Evolutionary conservation across 2,329 filamentous ascomycete species (phyloP), one percentile per base, ranked within the genome.

Genomic region (Calonectria henricotiae): DNA sequence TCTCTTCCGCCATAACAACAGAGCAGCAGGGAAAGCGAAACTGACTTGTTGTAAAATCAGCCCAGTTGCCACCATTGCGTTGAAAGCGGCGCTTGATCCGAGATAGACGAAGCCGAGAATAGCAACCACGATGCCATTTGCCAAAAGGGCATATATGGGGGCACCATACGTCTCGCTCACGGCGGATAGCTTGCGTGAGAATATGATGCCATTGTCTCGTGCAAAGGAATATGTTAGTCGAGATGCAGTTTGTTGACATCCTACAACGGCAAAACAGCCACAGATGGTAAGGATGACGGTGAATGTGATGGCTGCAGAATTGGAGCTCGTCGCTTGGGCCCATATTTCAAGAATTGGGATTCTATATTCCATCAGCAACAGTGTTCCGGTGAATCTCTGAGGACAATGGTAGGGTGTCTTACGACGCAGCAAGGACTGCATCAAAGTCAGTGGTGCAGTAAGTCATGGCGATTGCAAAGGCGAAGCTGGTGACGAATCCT

Each of bases 401-500:
- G 11, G 9, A 13, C 17, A 27, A n/a, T 6, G 25, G 35, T 2
- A 8, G 3, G n/a, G 2, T 7, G 9, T 43, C 69, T 46, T 65
- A 68, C 69, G 62, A 62, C 15, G 69, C 32, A 27, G 46, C 65
- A 17, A 70, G 66, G 32, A 74, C 69, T n/a, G 60, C 51, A n/a
- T 73, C 71, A 15, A 77, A 49, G 17, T 77, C 74, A 8, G 70
- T 70, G 5, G 71, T 76, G 62, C 76, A 68, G 65, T 77, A 73
- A 37, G 74, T 67, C 76, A 81, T 75, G 64, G 80, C 70, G 43
- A 79, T 68, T n/a, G 78, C 60, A 74, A 81, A 79, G 54, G 78
- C 32, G 47, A 81, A 75, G 54, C 75, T 76, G 1, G 80, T 81
- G 30, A 80, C 61, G 37, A 82, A 82, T 2, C 81, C 81, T 17